These are phyloP conservation scores for Centella asiatica DNA, from an alignment of 129 eudicot species.

Conservation along the genomic window DNA sequence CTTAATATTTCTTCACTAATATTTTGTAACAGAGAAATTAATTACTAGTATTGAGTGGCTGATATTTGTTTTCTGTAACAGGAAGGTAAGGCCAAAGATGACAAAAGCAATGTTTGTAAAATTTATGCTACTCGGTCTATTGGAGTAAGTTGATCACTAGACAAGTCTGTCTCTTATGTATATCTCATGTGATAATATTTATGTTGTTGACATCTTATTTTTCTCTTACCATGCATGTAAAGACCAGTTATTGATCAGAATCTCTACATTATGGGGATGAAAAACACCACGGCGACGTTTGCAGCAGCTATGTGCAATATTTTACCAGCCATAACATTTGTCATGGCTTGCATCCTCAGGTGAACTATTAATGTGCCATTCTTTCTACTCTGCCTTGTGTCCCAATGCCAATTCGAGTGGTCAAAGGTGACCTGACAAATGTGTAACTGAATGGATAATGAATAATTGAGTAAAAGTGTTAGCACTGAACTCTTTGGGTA, in stretches of 20 bases:
- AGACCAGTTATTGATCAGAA: conserved; percentile 98
- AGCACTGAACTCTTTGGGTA: too few species aligned
- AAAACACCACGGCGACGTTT: conserved; percentile 92
- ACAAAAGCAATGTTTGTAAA: conserved; percentile 47
- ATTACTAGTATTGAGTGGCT: not conserved
- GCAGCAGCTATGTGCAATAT: conserved; percentile 82
- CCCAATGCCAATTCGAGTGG: not conserved
- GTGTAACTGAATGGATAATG: too few species aligned
- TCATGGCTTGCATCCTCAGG: conserved; percentile 80
- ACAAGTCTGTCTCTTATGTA: not conserved
- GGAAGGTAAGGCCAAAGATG: conserved; percentile 90
- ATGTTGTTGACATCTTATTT: not conserved
- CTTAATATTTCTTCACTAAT: not conserved
- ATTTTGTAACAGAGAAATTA: too few species aligned
- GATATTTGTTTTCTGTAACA: conserved; percentile 1
- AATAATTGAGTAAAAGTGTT: too few species aligned
- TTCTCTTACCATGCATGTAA: conserved; percentile 14
- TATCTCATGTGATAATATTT: not conserved
- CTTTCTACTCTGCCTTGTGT: not conserved
- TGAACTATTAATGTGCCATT: conserved; percentile 7
- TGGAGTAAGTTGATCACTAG: conserved; percentile 54
- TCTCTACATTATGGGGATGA: conserved; percentile 75
- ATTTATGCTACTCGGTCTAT: conserved; percentile 51
- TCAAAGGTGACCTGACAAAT: too few species aligned
- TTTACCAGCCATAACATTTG: conserved; percentile 90